Evolutionary conservation across 495 filamentous ascomycete species (phyloP), one percentile per base, ranked within the genome.

Genomic region (Trichoderma erinaceum): DNA sequence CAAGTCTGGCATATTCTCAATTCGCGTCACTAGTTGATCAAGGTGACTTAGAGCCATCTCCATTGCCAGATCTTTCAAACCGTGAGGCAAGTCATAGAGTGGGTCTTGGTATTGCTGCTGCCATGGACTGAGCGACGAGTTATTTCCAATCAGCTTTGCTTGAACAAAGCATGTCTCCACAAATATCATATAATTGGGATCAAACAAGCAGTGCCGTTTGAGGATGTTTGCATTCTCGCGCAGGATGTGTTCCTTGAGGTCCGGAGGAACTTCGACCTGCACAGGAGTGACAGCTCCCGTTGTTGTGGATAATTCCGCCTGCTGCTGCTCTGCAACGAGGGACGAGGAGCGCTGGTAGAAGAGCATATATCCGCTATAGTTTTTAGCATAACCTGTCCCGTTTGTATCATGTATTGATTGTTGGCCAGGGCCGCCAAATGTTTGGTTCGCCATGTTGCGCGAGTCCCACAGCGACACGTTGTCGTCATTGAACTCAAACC

Each of bases 401-500:
- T 69, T 78, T 46, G 68, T 79, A 71, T 79, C 81, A 66, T 75
- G 83, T 66, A 77, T 78, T 6, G 71, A 46, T 38, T 82, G 78
- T 63, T 86, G 85, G 68, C 84, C 86, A 18, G 77, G 72, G 6
- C 95, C 95, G 52, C 95, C 95, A 77, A 92, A 97, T 74, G 92
- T 96, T 21, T 87, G 81, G 67, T 82, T 83, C 68, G 88, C 85
- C 74, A 98, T 92, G 11, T 84, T 83, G 0, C 78, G 78, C 8
- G 87, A 88, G 72, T 97, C 89, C 80, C 94, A 97, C 1, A 77
- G 73, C 44, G 79, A 87, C 25, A 96, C 93, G 66, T 87, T 84
- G 5, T 90, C 89, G 74, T 99, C 95, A 71, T 99, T 97, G 78
- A 96, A 97, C 73, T 97, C 89, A 27, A 97, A 84, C 95, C 95